Evolutionary conservation across 768 basidiomycete genomes (phyloP), one percentile per base, ranked within the genome.

Genomic region (Cantharellus anzutake): DNA sequence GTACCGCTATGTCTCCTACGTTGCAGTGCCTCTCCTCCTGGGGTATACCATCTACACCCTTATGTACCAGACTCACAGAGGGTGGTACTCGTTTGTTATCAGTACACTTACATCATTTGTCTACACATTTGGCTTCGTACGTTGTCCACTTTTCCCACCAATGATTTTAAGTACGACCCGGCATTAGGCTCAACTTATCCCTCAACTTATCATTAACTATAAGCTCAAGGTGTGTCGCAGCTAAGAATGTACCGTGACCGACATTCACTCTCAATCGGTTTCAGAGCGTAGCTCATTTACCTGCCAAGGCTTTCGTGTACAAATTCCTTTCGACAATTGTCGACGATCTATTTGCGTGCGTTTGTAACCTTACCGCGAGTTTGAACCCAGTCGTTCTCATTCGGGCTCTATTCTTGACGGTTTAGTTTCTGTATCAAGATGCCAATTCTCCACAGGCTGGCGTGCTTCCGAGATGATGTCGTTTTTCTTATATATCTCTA

Each of bases 221-320:
- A 94, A 94, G 71, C 78, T 98, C 61, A 92, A 92, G 84, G 83
- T 84, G 16, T 20, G 34, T 40, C 38, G 56, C 41, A 40, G 37
- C 56, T 41, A 5, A 39, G 41, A 11, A 40, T 57, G 7, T 35
- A 35, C 41, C 40, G 14, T 42, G 38, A 57, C 56, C 35, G 40
- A 57, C 11, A 40, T 16, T 51, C 39, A 50, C 29, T 58, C 41
- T 14, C 2, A 34, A 35, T 41, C 42, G 34, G 5, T 41, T 40
- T 37, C 72, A 92, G 85, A 90, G 85, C 69, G 92, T 96, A 41
- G 86, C 94, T 51, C 94, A 98, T 69, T 91, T 98, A 84, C 93
- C 93, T 20, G 93, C 96, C 84, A 96, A 93, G 70, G 86, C 93
- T 2, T 91, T 98, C 88, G 83, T 92, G 65, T 94, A 91, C 76